Base-by-base conservation (phyloP, 345 rosid species). In the Capsella bursapastoris region DNA sequence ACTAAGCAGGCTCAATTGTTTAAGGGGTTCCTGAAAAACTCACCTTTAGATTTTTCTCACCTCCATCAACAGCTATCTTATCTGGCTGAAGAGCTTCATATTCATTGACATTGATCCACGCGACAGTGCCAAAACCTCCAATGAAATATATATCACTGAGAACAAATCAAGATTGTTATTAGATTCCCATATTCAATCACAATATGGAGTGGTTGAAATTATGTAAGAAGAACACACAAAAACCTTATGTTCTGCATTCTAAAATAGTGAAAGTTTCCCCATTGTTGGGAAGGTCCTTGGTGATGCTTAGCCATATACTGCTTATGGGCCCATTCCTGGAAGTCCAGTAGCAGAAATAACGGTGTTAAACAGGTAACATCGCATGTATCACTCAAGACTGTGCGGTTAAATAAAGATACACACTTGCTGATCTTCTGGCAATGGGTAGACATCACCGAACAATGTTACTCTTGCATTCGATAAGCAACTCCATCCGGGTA, bases 401-500 rank as follows among this genome's bases (percentile, higher is more conserved):
- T 28, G n/a, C 1, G 32, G 45, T 64, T 56, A 57, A 8, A 25
- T 25, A 52, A 47, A 47, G 37, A 44, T 31, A 70, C 18, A 3
- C 7, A 92, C 99, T 94, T 95, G 98, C 68, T 92, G 86, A 53
- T 87, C 63, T 77, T 89, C 94, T 37, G 91, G 90, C 76, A 95
- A 92, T 12, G 98, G 99, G 82, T 84, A 82, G 31, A 92, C 88
- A 79, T 95, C 98, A 0, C 99, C 99, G 76, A 95, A 95, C 12
- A 95, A 85, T 38, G 99, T 90, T 60, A 88, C 99, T 72, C 99
- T 87, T 60, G 99, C 99, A 82, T 92, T 95, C 34, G 98, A 95
- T 82, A 95, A 90, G 86, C 97, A 84, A 78, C 91, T 95, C 99
- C 98, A 92, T 70, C 98, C 97, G 25, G 98, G 99, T 78, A 95